Percentiles rank a stretch among this genome's conserved stretches.
Conservation (phyloP, 2,329 filamentous ascomycete genomes). For the Penicillium brevicompactum region DNA sequence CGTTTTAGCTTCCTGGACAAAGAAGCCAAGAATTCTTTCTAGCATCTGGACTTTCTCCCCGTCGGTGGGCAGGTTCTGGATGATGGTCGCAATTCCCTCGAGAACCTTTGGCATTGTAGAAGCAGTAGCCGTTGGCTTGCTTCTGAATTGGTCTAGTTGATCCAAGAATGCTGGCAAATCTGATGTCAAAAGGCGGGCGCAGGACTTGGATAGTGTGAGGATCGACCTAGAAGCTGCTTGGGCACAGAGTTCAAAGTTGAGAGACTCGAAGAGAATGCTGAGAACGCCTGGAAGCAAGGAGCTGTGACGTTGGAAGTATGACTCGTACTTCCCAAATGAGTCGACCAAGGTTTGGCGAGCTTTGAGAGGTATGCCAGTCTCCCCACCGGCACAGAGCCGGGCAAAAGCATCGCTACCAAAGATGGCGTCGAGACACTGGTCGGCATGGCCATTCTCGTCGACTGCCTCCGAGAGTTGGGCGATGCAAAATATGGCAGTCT, state of each 20-base stretch:
- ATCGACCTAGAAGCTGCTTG: constrained; percentile 48
- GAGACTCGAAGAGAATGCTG: constrained; percentile 48
- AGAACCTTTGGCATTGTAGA: constrained; percentile 46
- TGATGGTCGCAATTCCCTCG: constrained; percentile 48
- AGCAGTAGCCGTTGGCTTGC: constrained; percentile 37
- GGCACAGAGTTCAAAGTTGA: constrained; percentile 45
- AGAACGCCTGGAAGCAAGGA: constrained; percentile 43
- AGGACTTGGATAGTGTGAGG: constrained; percentile 46
- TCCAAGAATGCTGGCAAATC: constrained; percentile 47
- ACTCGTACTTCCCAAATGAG: constrained; percentile 47
- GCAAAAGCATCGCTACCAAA: constrained; percentile 42
- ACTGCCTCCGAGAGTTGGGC: constrained; percentile 48
- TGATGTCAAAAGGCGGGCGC: constrained; percentile 41
- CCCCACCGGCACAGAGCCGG: constrained; percentile 34
- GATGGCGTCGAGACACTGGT: constrained; percentile 43
- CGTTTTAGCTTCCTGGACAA: constrained; percentile 37
- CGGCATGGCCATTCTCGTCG: constrained; percentile 46
- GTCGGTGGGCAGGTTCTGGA: constrained; percentile 44
- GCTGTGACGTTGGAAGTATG: constrained; percentile 47
- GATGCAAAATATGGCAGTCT: constrained; percentile 48
- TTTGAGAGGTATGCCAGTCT: constrained; percentile 37
- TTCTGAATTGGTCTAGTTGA: constrained; percentile 43
- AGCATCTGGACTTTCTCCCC: constrained; percentile 43
- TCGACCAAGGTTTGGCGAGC: constrained; percentile 45
- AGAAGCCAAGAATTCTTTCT: constrained; percentile 40